These are phyloP conservation scores for Eucalyptus curtisii DNA, from an alignment of 345 rosid species.

Conservation along the genomic window DNA sequence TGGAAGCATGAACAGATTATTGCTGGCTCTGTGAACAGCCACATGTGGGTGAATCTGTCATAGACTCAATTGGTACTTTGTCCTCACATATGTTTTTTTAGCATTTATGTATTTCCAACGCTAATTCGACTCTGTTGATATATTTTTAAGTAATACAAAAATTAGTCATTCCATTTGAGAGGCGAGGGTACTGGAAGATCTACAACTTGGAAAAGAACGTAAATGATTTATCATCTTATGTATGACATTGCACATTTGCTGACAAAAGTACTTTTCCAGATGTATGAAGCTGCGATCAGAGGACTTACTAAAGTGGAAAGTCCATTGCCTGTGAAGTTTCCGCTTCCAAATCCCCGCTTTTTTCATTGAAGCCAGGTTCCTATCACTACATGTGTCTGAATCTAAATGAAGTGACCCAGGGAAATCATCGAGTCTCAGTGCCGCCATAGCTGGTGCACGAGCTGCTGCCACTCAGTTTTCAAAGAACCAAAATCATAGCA, in stretches of 20 bases:
- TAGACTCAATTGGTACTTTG: background rate
- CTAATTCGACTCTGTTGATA: background rate
- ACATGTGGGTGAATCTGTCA: conserved; percentile 18
- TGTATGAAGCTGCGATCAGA: conserved; percentile 56
- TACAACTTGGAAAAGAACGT: conserved; percentile 93
- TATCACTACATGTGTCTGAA: conserved; percentile 3
- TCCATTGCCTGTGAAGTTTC: conserved; percentile 48
- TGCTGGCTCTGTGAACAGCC: conserved; percentile 90
- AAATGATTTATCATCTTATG: background rate
- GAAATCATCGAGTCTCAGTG: conserved; percentile 37
- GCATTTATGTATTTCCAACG: background rate
- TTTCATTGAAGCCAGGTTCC: conserved; percentile 70
- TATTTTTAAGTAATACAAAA: conserved; percentile 16
- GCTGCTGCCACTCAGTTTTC: conserved; percentile 72
- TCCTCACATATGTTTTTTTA: background rate
- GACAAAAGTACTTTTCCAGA: background rate
- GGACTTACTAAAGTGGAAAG: conserved; percentile 41
- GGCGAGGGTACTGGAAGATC: conserved; percentile 67
- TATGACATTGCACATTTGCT: background rate
- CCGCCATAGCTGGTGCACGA: conserved; percentile 74
- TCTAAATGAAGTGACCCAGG: conserved; percentile 16
- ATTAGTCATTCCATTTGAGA: conserved; percentile 73
- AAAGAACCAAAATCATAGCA: conserved; percentile 7
- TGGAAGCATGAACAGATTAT: conserved; percentile 66
- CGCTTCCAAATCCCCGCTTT: conserved; percentile 46